Conservation (phyloP, 78 protist genomes). For the Capsaspora owczarzaki region DNA sequence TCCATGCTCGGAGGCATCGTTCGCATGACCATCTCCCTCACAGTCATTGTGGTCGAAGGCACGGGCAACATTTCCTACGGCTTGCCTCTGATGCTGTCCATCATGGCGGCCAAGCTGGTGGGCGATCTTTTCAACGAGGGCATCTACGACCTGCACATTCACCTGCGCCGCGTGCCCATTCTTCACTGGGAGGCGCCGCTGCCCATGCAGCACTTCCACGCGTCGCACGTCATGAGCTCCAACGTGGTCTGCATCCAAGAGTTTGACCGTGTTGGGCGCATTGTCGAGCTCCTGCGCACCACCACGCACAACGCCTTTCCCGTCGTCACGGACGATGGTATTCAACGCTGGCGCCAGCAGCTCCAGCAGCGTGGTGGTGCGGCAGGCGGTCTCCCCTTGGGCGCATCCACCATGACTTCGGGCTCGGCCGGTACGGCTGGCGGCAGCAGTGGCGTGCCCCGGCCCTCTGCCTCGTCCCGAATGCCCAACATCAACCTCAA, state of each 20-base stretch:
- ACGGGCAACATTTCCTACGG: conserved; percentile 38
- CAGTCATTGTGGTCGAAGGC: conserved; percentile 68
- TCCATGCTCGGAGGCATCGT: conserved; percentile 75
- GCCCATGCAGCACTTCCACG: neutral
- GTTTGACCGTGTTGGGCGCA: conserved; percentile 7
- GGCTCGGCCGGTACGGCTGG: too few relatives aligned
- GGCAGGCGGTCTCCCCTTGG: too few relatives aligned
- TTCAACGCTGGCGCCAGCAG: too few relatives aligned
- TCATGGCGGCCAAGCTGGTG: conserved; percentile 59
- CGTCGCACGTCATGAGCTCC: conserved; percentile 5
- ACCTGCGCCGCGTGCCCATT: conserved; percentile 58
- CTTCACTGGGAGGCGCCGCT: conserved; percentile 54
- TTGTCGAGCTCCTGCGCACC: conserved; percentile 15
- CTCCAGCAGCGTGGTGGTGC: too few relatives aligned
- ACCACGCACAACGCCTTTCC: conserved; percentile 67
- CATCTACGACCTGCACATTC: conserved; percentile 53
- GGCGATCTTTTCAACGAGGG: conserved; percentile 65
- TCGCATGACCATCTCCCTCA: conserved; percentile 75
- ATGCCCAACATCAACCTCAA: neutral
- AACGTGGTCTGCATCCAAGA: neutral
- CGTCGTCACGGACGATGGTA: conserved; percentile 21
- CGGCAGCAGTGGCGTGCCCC: neutral
- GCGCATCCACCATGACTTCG: too few relatives aligned
- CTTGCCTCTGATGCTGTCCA: conserved; percentile 67
- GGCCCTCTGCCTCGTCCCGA: neutral